A percentile compares a stretch with the other conserved stretches of the same genome.
phyloP scores from a whole-genome alignment of 2,329 filamentous ascomycete species.

The Hypoxylon sp. region DNA sequence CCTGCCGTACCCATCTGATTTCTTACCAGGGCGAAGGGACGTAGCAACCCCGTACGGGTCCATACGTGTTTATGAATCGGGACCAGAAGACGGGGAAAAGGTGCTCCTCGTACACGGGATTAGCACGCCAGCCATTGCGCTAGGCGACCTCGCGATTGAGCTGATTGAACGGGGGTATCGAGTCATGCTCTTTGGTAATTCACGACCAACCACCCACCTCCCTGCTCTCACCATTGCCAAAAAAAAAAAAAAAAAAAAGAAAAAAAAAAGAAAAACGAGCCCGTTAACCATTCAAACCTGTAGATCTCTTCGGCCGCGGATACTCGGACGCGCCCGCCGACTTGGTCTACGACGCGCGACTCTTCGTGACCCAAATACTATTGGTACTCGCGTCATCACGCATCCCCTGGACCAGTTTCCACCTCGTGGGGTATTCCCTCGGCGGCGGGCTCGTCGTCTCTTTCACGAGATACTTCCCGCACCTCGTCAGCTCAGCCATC shows the following conservation, averaged over 20 bases:
- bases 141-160: slow-evolving; percentile 73
- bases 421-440: slow-evolving; percentile 81
- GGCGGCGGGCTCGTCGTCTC: slow-evolving; percentile 79
- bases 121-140: slow-evolving; percentile 78
- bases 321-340: slow-evolving; percentile 77
- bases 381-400: slow-evolving; percentile 73
- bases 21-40: slow-evolving; percentile 75
- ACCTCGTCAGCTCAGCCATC: slow-evolving; percentile 71
- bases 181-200: slow-evolving; percentile 81
- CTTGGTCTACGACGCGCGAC: slow-evolving; percentile 69
- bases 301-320: slow-evolving; percentile 80
- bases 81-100: slow-evolving; percentile 75
- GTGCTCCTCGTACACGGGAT: slow-evolving; percentile 85
- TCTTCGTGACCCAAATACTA: slow-evolving; percentile 75
- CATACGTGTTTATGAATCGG: slow-evolving; percentile 83
- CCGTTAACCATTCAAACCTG: slow-evolving; percentile 1
- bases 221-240: neutral
- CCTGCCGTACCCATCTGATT: slow-evolving; percentile 75
- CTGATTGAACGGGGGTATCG: slow-evolving; percentile 75
- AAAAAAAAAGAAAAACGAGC: neutral
- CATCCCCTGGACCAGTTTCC: slow-evolving; percentile 71
- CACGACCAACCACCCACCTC: too few relatives aligned
- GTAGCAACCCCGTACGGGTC: slow-evolving; percentile 77
- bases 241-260: neutral
- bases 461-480: slow-evolving; percentile 76